Evolutionary conservation across 2,329 filamentous ascomycete species (phyloP).

Genomic region (Sporothrix globosa): DNA sequence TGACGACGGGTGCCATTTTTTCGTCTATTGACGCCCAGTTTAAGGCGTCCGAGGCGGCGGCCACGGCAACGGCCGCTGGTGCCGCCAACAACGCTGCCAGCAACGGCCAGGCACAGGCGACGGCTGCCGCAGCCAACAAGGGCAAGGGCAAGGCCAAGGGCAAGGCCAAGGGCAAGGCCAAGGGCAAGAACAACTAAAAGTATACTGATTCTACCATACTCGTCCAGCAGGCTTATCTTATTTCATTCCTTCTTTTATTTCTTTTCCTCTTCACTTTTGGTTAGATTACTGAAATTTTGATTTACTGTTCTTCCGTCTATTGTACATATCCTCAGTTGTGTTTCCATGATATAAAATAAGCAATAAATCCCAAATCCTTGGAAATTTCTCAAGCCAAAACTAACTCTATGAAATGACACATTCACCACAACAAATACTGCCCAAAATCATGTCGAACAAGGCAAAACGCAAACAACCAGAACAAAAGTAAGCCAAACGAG

Average conservation of each 20-base stretch:
- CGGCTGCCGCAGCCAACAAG: background rate
- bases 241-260: background rate
- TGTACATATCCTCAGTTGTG: background rate
- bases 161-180: background rate
- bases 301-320: background rate
- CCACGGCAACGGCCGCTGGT: conserved; percentile 23
- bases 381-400: background rate
- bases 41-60: conserved; percentile 30
- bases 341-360: background rate
- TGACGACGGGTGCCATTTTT: conserved; percentile 34
- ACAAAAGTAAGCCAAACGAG: too few species aligned
- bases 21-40: conserved; percentile 33
- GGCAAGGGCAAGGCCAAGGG: background rate
- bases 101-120: conserved; percentile 25
- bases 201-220: background rate
- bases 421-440: too few species aligned
- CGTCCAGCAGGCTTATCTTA: background rate
- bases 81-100: conserved; percentile 4
- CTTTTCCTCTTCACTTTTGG: background rate
- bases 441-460: too few species aligned
- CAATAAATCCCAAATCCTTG: background rate
- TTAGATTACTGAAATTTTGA: background rate
- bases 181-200: conserved; percentile 30
- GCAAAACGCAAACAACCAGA: too few species aligned
- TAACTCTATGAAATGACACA: background rate